Conservation (phyloP, 768 basidiomycete species). For the Pisolithus marmoratus region DNA sequence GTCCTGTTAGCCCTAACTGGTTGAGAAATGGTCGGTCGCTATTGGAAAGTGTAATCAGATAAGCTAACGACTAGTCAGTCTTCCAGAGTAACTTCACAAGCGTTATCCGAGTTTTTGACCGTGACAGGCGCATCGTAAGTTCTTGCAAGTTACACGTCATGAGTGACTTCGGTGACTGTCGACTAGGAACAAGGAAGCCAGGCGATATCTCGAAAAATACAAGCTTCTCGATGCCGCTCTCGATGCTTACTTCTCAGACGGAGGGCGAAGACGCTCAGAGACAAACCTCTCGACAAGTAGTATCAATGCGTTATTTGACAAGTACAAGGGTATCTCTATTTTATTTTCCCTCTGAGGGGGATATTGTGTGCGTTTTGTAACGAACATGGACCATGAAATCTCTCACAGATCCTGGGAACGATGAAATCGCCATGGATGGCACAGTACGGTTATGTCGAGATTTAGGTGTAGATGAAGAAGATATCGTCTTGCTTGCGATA, state of each 20-base stretch:
- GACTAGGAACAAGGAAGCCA: slow-evolving; percentile 48
- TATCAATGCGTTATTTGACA: slow-evolving; percentile 53
- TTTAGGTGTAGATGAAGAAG: slow-evolving; percentile 65
- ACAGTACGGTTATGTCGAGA: slow-evolving; percentile 75
- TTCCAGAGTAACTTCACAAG: not conserved
- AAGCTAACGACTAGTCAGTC: not conserved
- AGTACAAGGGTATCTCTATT: slow-evolving; percentile 53
- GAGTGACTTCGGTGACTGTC: slow-evolving; percentile 1
- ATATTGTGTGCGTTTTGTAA: not conserved
- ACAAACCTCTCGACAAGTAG: slow-evolving; percentile 45
- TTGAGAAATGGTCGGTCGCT: not conserved
- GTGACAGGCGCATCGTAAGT: slow-evolving; percentile 66
- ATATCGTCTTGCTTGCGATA: slow-evolving; percentile 75
- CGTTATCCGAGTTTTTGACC: slow-evolving; percentile 21
- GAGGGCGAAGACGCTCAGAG: slow-evolving; percentile 5
- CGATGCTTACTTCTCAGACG: slow-evolving; percentile 64
- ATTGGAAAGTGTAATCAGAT: too few relatives aligned
- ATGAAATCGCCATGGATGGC: slow-evolving; percentile 70
- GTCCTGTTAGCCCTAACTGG: not conserved
- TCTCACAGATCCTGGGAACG: slow-evolving; percentile 47
- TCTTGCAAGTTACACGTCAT: not conserved
- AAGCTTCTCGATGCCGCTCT: slow-evolving; percentile 67
- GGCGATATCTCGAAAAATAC: slow-evolving; percentile 62
- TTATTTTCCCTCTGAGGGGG: not conserved
- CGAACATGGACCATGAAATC: not conserved